These are phyloP conservation scores for Cadophora gregata DNA, from an alignment of 2,329 filamentous ascomycete genomes.

Conservation along the genomic window DNA sequence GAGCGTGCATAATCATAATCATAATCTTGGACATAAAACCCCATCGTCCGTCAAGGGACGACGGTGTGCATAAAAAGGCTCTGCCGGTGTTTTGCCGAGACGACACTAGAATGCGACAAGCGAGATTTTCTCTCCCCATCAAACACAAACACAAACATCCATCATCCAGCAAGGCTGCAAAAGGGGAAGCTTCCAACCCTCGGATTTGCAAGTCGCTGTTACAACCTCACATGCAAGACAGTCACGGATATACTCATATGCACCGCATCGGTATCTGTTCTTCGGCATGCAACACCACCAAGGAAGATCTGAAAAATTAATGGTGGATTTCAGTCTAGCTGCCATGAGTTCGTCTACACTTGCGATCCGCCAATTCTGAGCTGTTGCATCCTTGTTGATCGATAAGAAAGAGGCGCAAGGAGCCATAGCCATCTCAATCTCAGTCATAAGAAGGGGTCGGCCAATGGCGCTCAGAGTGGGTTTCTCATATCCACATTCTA, in stretches of 20 bases:
- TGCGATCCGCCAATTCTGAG: background rate
- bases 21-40: background rate
- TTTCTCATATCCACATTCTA: background rate
- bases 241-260: background rate
- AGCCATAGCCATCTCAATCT: too few species aligned
- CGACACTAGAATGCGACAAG: background rate
- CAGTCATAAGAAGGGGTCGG: background rate
- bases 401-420: background rate
- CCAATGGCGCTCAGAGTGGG: slow-evolving; percentile 37
- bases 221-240: background rate
- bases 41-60: too few species aligned
- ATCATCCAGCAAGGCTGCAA: background rate
- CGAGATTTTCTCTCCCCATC: slow-evolving; percentile 7
- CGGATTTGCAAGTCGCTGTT: background rate
- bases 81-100: background rate
- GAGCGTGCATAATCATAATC: slow-evolving; percentile 1
- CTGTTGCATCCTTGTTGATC: background rate
- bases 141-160: slow-evolving; percentile 6
- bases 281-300: background rate
- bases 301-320: background rate
- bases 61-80: background rate
- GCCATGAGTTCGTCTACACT: background rate
- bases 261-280: background rate
- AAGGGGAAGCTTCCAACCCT: background rate
- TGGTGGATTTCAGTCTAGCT: background rate